A percentile compares a stretch with the other conserved stretches of the same genome.
phyloP scores from a whole-genome alignment of 2,329 filamentous ascomycete genomes.

The Tolypocladium nubicola region DNA sequence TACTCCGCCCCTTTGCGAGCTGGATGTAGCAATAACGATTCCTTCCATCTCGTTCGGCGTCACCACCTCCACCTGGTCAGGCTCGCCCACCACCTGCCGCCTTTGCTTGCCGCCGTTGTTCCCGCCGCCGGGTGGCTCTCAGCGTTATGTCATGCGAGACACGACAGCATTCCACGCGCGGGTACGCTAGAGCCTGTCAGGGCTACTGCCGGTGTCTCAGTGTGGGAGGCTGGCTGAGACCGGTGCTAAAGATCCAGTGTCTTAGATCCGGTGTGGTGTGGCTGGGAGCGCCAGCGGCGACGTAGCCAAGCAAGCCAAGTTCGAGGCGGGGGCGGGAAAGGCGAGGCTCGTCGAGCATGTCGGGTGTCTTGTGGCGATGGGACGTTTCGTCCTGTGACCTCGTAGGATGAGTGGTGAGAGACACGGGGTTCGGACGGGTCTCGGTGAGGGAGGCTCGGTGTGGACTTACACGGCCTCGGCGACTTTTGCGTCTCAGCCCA shows the following conservation, averaged over 20 bases:
- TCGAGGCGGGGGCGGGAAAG: not conserved
- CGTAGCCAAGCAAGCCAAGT: not conserved
- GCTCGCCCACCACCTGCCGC: too few relatives aligned
- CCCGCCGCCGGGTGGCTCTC: not conserved
- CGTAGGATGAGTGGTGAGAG: not conserved
- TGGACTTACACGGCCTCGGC: not conserved
- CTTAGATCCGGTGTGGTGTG: not conserved
- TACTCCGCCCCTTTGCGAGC: too few relatives aligned
- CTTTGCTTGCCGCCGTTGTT: not conserved
- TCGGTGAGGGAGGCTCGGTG: not conserved
- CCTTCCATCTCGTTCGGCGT: too few relatives aligned
- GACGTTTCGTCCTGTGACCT: not conserved
- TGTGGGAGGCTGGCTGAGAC: not conserved
- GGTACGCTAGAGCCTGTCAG: not conserved
- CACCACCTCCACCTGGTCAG: too few relatives aligned
- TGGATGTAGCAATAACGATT: too few relatives aligned
- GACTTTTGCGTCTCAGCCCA: not conserved
- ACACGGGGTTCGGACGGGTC: not conserved
- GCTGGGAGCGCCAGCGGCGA: not conserved
- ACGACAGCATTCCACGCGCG: not conserved
- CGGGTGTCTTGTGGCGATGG: not conserved
- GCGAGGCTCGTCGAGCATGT: not conserved
- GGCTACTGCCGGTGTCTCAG: not conserved
- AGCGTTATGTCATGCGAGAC: not conserved
- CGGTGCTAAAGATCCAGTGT: not conserved